Evolutionary conservation across 2,329 filamentous ascomycete species (phyloP), one percentile per base, ranked within the genome.

Genomic region (Apiospora pterosperma): DNA sequence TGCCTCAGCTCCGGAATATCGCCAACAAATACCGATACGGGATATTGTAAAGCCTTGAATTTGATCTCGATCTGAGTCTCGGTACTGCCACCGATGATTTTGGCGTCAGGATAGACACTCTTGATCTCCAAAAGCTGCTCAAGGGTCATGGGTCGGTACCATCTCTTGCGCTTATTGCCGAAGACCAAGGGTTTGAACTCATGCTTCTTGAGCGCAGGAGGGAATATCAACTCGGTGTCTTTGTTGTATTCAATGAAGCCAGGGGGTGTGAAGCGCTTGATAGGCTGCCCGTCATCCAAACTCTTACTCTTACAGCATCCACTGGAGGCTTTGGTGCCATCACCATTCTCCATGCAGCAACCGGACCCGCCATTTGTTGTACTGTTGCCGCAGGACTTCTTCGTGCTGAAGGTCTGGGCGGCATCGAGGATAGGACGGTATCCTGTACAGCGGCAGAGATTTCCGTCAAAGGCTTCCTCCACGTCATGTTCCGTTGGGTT

Each of bases 51-150:
- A 1, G 90, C 93, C 80, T 98, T 98, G 85, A 99, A 98, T 78
- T 97, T 97, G 80, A 96, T 92, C 79, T 99, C 96, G 66, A 99
- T 98, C 78, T 98, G 96, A 0, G 95, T 98, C 77, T 99, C 96
- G 2, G 94, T 97, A 75, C 93, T 97, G 67, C 96, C 96, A 61
- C 93, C 95, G 67, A 99, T 97, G 67, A 99, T 88, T 78, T 98
- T 99, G 5, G 95, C 93, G 31, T 90, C 88, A 0, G 95, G 95
- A 69, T 93, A 90, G 0, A 86, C 88, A 71, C 84, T 89, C 81
- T 98, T 98, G 79, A 99, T 97, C 74, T 97, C 91, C 19, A 98
- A 84, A 19, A 99, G 82, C 74, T 99, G 94, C 42, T 92, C 84
- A 19, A 98, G 75, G 0, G 92, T 97, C 36, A 93, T 90, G 0